Base-by-base conservation (phyloP, 345 rosid species). In the Gossypium anomalum region DNA sequence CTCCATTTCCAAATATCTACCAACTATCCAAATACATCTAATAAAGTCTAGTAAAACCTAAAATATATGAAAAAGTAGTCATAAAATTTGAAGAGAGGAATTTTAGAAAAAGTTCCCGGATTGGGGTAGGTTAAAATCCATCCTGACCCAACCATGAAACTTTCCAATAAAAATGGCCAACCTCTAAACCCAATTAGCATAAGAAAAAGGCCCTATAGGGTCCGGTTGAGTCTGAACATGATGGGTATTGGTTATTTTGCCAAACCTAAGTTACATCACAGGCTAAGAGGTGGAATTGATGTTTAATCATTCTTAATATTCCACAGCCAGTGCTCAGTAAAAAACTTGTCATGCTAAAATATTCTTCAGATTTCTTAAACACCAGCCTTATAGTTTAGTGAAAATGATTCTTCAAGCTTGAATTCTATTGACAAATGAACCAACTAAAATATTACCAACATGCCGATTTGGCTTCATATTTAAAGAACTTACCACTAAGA, bases 401-500 rank as follows among this genome's bases (percentile, higher is more conserved):
- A 56, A n/a, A 22, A 56, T 56, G 25, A 56, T n/a, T 56, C 41
- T 56, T 4, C 60, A 19, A 56, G 60, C 60, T 56, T 23, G 1
- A 19, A 16, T 53, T 53, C 9, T 4, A 17, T 19, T 53, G 15
- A 53, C 17, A 19, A 53, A 53, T 53, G n/a, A 53, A 2, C 57
- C 20, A 7, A 19, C 16, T 14, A 20, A 55, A 13, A 38, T 13
- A 11, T 61, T n/a, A 56, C 10, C 23, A 44, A 56, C 29, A 25
- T 19, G 12, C 29, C 43, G 9, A 19, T 20, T 47, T 8, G n/a
- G n/a, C 27, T 68, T n/a, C 55, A 20, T 66, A 66, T 20, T 67
- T 20, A 67, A 29, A 15, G 27, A 17, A 83, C 92, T 75, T 77
- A 87, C 97, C 97, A 61, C 89, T 89, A 19, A 89, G 76, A 76